Percentiles rank a stretch among this genome's conserved stretches.
Conservation (phyloP, 2,329 filamentous ascomycete species). For the Monosporascus cannonballus region DNA sequence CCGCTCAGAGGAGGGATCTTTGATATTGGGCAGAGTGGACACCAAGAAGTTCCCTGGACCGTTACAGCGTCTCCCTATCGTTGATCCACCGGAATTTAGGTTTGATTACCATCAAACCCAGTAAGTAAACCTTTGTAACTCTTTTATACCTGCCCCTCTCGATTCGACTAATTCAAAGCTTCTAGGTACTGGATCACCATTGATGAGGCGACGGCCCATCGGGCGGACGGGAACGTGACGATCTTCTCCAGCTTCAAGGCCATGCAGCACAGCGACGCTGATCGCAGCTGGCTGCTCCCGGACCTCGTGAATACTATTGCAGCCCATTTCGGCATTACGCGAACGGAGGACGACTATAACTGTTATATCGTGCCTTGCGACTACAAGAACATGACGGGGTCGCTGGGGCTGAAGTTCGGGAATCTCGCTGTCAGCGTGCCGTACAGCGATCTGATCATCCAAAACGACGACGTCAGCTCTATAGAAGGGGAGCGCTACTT, state of each 20-base stretch:
- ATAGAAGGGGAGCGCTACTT: not conserved
- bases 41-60: conserved; percentile 37
- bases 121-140: not conserved
- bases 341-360: not conserved
- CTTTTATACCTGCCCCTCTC: not conserved
- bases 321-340: conserved; percentile 7
- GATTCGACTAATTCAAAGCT: not conserved
- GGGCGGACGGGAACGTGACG: not conserved
- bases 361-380: conserved; percentile 3
- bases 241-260: not conserved
- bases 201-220: not conserved
- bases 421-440: conserved; percentile 1
- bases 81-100: not conserved
- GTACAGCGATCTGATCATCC: conserved; percentile 1
- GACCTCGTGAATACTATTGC: not conserved
- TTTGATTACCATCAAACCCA: not conserved
- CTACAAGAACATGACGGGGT: not conserved
- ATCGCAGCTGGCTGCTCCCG: not conserved
- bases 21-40: conserved; percentile 41
- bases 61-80: conserved; percentile 11
- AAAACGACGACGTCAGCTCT: not conserved
- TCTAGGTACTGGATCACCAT: conserved; percentile 2
- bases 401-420: conserved; percentile 2
- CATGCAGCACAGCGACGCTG: not conserved
- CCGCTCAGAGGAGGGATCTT: conserved; percentile 17